phyloP scores from a whole-genome alignment of 306 rosid species.

The Oxytropis ochrocephala region DNA sequence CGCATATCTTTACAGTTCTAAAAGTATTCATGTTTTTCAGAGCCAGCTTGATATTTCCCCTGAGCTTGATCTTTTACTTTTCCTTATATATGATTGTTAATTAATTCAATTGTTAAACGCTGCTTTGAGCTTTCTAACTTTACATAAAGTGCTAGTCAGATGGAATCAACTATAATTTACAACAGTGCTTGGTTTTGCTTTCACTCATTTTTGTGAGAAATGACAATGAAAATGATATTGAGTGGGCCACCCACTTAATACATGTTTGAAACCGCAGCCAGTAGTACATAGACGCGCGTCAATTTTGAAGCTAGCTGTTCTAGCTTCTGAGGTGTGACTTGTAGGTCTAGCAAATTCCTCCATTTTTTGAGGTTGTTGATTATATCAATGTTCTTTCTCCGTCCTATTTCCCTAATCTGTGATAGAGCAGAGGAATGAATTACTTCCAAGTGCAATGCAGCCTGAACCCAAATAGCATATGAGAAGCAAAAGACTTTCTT shows the following conservation, averaged over 20 bases:
- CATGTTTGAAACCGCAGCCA: too few relatives aligned
- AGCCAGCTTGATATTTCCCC: not conserved
- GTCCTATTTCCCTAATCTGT: not conserved
- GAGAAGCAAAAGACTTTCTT: not conserved
- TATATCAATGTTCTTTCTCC: not conserved
- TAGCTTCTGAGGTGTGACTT: too few relatives aligned
- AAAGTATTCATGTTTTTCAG: not conserved
- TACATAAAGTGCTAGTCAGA: not conserved
- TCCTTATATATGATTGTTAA: not conserved
- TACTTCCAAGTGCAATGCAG: not conserved
- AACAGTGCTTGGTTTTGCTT: not conserved
- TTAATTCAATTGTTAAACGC: not conserved
- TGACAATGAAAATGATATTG: not conserved
- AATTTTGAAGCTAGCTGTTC: too few relatives aligned
- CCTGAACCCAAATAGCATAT: not conserved
- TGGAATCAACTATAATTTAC: not conserved
- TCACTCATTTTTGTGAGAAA: not conserved
- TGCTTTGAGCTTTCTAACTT: not conserved
- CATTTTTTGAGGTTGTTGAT: not conserved
- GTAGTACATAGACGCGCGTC: too few relatives aligned
- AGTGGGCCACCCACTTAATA: not conserved
- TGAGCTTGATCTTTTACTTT: not conserved
- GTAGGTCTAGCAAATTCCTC: not conserved
- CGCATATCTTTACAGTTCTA: not conserved
- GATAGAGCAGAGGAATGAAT: not conserved